Percentiles rank a stretch among this genome's conserved stretches.
Conservation (phyloP, 2,329 filamentous ascomycete genomes). For the Fusarium protoensiforme region DNA sequence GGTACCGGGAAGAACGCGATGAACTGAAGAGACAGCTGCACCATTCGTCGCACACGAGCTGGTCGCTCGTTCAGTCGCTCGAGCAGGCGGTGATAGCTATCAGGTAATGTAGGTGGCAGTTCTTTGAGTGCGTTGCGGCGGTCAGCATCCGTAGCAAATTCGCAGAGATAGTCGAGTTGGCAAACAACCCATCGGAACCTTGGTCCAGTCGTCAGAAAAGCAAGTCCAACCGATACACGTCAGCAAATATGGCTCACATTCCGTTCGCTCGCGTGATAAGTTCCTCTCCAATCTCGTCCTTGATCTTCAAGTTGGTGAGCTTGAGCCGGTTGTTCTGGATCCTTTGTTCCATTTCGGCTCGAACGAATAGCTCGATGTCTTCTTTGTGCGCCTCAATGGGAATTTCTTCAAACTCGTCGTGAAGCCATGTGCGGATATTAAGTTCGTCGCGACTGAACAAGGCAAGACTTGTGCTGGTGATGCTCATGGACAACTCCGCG, state of each 20-base stretch:
- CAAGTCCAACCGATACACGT: rapidly evolving
- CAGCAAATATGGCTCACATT: conserved; percentile 5
- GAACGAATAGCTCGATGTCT: conserved; percentile 21
- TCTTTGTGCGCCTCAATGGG: conserved; percentile 6
- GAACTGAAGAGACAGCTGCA: conserved; percentile 13
- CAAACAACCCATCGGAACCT: conserved; percentile 39
- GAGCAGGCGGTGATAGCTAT: conserved; percentile 20
- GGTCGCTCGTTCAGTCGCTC: background rate
- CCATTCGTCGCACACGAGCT: background rate
- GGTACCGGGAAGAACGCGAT: background rate
- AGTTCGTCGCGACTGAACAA: conserved; percentile 21
- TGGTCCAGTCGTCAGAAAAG: rapidly evolving
- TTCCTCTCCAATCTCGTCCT: conserved; percentile 6
- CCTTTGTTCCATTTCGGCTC: conserved; percentile 16
- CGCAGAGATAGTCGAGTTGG: conserved; percentile 30
- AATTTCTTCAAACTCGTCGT: background rate
- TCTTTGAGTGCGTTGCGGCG: conserved; percentile 13
- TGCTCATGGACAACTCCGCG: background rate
- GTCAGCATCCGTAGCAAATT: conserved; percentile 9
- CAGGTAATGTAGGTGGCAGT: background rate
- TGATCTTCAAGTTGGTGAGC: background rate
- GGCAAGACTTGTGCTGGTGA: background rate
- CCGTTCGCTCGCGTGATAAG: conserved; percentile 15
- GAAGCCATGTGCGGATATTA: background rate
- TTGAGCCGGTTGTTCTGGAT: background rate